Conservation (phyloP, 106 monocot species). For the Posidonia australis region DNA sequence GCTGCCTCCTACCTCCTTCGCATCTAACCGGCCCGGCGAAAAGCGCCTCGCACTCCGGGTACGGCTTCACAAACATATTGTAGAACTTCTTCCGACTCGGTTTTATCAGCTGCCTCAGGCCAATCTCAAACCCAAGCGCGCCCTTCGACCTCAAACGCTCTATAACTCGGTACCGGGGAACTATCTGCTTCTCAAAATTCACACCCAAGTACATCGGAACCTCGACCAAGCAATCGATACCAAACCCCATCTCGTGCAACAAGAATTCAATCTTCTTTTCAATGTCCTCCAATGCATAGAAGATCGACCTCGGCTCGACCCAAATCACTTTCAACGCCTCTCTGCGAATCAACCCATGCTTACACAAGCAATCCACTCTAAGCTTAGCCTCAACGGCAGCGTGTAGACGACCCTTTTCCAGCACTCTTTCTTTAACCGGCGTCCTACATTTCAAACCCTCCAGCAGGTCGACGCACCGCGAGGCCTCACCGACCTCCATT, state of each 20-base stretch:
- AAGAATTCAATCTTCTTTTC: slow-evolving; percentile 76
- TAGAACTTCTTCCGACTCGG: slow-evolving; percentile 61
- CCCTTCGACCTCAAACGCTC: slow-evolving; percentile 44
- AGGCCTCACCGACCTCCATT: slow-evolving; percentile 63
- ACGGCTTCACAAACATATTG: slow-evolving; percentile 84
- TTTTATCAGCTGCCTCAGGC: slow-evolving; percentile 53
- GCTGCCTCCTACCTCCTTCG: slow-evolving; percentile 9
- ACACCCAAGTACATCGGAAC: slow-evolving; percentile 79
- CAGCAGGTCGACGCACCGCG: slow-evolving; percentile 36
- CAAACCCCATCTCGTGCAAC: slow-evolving; percentile 31
- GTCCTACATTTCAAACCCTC: slow-evolving; percentile 54
- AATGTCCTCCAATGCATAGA: slow-evolving; percentile 49
- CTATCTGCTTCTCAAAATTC: slow-evolving; percentile 68
- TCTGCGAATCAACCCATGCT: slow-evolving; percentile 54
- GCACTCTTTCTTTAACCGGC: slow-evolving; percentile 47
- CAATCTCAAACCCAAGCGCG: slow-evolving; percentile 51
- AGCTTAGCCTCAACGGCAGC: slow-evolving; percentile 47
- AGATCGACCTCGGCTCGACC: slow-evolving; percentile 58
- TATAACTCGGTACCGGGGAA: slow-evolving; percentile 62
- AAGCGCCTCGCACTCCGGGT: slow-evolving; percentile 61
- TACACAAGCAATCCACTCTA: slow-evolving; percentile 52
- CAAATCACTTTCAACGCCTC: slow-evolving; percentile 63
- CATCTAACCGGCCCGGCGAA: slow-evolving; percentile 12
- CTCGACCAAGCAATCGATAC: slow-evolving; percentile 44
- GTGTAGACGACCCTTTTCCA: slow-evolving; percentile 27